A percentile compares a stretch with the other conserved stretches of the same genome.
phyloP scores from a whole-genome alignment of 2,329 filamentous ascomycete species.

The Cladosporium sphaerospermum region DNA sequence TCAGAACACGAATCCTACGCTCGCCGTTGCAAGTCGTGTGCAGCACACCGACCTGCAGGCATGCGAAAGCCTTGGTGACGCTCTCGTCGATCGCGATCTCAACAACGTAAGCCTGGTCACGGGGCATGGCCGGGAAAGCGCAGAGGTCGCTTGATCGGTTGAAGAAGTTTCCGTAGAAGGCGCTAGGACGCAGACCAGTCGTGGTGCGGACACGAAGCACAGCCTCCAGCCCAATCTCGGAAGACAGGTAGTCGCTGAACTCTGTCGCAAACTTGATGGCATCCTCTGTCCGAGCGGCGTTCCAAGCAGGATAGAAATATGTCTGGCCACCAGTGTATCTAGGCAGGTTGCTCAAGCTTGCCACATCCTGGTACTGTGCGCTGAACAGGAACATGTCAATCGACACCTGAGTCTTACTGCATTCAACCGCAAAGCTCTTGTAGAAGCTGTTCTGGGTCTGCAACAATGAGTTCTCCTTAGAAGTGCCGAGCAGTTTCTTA shows the following conservation, averaged over 20 bases:
- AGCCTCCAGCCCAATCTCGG: constrained; percentile 92
- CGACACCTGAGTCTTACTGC: constrained; percentile 96
- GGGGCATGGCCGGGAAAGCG: constrained; percentile 94
- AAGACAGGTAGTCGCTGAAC: constrained; percentile 93
- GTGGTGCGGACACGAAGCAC: constrained; percentile 93
- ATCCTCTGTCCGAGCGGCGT: constrained; percentile 85
- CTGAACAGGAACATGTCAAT: constrained; percentile 98
- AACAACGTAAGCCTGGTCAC: constrained; percentile 95
- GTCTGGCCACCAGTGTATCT: constrained; percentile 96
- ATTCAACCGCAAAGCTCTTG: constrained; percentile 98
- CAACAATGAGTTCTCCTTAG: constrained; percentile 78
- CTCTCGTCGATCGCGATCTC: constrained; percentile 97
- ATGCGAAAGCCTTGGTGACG: constrained; percentile 83
- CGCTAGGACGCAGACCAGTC: constrained; percentile 90
- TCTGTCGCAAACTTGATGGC: constrained; percentile 97
- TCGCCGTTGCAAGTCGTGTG: constrained; percentile 98
- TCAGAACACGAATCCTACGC: constrained; percentile 89
- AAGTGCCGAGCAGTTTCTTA: constrained; percentile 90
- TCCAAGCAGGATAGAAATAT: constrained; percentile 98
- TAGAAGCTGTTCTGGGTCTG: constrained; percentile 96
- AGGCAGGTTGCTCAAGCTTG: constrained; percentile 89
- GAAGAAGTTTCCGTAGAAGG: constrained; percentile 99
- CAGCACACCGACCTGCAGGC: constrained; percentile 86
- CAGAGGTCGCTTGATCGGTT: constrained; percentile 96
- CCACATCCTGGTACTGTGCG: constrained; percentile 94